Percentiles rank a stretch among this genome's conserved stretches.
Conservation (phyloP, 1,139 yeast genomes). For the Saccharomycopsis hybrid region DNA sequence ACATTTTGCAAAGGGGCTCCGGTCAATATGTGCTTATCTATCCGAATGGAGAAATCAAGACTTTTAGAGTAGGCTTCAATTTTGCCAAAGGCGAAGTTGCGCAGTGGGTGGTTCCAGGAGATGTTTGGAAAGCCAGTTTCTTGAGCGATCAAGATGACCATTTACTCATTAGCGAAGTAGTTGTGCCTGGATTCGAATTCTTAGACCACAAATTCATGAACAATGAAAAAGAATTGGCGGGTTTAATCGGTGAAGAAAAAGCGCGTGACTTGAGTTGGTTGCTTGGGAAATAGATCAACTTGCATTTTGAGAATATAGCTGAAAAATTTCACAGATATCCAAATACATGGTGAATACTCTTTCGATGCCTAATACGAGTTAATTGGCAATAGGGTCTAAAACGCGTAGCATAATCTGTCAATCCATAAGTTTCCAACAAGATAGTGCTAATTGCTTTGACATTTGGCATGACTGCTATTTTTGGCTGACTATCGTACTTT, state of each 20-base stretch:
- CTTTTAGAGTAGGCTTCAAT: constrained; percentile 43
- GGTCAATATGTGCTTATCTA: constrained; percentile 44
- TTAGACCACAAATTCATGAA: constrained; percentile 41
- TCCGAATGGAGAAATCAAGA: constrained; percentile 39
- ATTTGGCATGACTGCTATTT: too few species aligned
- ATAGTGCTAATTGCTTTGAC: too few species aligned
- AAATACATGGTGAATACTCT: too few species aligned
- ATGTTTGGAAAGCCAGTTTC: constrained; percentile 45
- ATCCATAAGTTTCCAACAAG: too few species aligned
- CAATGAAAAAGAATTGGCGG: constrained; percentile 28
- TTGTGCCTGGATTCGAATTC: constrained; percentile 48
- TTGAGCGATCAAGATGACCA: constrained; percentile 34
- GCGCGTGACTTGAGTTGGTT: constrained; percentile 30
- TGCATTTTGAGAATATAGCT: too few species aligned
- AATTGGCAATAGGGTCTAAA: too few species aligned
- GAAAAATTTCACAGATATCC: too few species aligned
- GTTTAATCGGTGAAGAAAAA: constrained; percentile 32
- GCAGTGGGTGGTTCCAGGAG: constrained; percentile 54
- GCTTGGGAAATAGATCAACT: not conserved
- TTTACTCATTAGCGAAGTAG: constrained; percentile 44
- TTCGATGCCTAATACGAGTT: too few species aligned
- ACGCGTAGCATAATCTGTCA: too few species aligned
- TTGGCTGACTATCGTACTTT: too few species aligned
- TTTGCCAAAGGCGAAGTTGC: constrained; percentile 37
- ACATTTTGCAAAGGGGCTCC: constrained; percentile 42